These are phyloP conservation scores for Hypoxylon sp. DNA, from an alignment of 2,329 filamentous ascomycete genomes.

Conservation along the genomic window DNA sequence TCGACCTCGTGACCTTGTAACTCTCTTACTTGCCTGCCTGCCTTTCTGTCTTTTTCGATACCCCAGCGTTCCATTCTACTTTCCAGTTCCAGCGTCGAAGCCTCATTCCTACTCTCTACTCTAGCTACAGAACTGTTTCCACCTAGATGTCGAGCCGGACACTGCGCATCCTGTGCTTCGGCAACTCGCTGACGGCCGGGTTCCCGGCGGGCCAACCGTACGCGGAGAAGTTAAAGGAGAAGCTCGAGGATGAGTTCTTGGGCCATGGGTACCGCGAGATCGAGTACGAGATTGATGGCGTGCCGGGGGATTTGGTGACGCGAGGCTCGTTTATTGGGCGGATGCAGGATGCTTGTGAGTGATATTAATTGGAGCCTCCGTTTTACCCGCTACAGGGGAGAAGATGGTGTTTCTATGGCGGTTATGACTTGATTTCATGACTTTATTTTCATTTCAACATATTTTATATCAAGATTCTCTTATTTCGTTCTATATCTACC, in stretches of 20 bases:
- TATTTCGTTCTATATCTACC: background rate
- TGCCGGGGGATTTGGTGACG: conserved; percentile 66
- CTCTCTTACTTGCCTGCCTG: background rate
- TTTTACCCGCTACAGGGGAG: background rate
- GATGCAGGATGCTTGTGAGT: conserved; percentile 51
- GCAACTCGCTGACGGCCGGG: conserved; percentile 74
- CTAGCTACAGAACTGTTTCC: background rate
- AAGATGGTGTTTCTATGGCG: background rate
- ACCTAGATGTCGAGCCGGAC: conserved; percentile 48
- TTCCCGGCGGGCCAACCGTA: conserved; percentile 69
- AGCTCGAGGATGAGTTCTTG: conserved; percentile 63
- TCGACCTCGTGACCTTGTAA: conserved; percentile 16
- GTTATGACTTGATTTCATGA: background rate
- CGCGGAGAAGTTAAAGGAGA: conserved; percentile 62
- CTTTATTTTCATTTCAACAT: background rate
- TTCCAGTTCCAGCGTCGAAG: background rate
- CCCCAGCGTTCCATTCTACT: background rate
- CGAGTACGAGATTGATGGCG: conserved; percentile 62
- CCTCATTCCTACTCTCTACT: background rate
- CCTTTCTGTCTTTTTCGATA: background rate
- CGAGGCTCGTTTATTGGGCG: conserved; percentile 53
- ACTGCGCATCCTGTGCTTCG: conserved; percentile 73
- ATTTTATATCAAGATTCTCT: background rate
- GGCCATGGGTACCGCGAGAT: conserved; percentile 55
- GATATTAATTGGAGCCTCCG: background rate